Evolutionary conservation across 768 basidiomycete genomes (phyloP).

Genomic region (Porpolomopsis calyptriformis): DNA sequence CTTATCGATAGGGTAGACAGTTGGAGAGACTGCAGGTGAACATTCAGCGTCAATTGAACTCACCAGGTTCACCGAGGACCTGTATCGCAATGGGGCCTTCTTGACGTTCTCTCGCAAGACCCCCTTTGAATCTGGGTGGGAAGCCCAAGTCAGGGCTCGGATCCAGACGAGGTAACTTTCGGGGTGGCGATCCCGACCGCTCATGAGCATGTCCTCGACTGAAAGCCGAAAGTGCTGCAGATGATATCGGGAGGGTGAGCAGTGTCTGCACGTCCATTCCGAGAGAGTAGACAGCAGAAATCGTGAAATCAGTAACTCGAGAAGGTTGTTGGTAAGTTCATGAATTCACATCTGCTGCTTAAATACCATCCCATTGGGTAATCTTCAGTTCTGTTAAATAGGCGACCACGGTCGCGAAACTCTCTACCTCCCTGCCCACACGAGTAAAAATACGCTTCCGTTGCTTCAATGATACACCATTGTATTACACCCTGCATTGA

Average conservation of each 20-base stretch:
- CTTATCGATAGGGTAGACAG: conserved; percentile 8
- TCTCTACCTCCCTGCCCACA: too few species aligned
- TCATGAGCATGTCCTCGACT: conserved; percentile 18
- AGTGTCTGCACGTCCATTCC: not conserved
- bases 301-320: too few species aligned
- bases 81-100: conserved; percentile 1
- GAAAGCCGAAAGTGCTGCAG: conserved; percentile 20
- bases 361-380: too few species aligned
- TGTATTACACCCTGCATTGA: too few species aligned
- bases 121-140: conserved; percentile 41
- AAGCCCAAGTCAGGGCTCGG: conserved; percentile 59
- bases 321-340: too few species aligned
- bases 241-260: not conserved
- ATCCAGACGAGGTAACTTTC: conserved; percentile 57
- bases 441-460: too few species aligned
- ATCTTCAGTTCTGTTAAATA: too few species aligned
- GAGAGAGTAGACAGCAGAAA: too few species aligned
- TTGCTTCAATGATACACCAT: too few species aligned
- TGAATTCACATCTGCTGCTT: too few species aligned
- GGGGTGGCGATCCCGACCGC: conserved; percentile 36
- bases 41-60: not conserved
- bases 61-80: not conserved
- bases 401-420: too few species aligned
- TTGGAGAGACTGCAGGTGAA: not conserved
- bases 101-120: not conserved